Evolutionary conservation across 1,284 basidiomycete genomes (phyloP).

Genomic region (Tilletiopsis washingtonensis): DNA sequence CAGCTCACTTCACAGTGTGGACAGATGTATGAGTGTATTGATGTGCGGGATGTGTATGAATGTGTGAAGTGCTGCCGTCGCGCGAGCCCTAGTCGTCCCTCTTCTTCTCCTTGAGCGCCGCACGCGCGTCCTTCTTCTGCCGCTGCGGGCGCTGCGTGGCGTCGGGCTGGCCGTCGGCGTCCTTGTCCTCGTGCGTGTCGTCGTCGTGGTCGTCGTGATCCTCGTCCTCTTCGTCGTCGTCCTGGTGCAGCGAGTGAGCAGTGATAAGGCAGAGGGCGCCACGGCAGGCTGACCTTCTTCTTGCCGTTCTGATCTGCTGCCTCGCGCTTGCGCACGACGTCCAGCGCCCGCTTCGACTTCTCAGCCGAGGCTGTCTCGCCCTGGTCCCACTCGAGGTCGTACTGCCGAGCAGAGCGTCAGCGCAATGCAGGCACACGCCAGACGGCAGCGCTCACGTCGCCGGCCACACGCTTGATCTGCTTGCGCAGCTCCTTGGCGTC

Average conservation of each 20-base stretch:
- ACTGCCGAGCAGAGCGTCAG: conserved; percentile 3
- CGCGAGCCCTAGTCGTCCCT: too few species aligned
- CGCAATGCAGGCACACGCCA: too few species aligned
- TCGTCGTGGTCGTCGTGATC: background rate
- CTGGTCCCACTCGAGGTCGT: conserved; percentile 41
- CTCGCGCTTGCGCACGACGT: conserved; percentile 24
- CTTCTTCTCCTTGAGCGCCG: too few species aligned
- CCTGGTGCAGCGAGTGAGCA: background rate
- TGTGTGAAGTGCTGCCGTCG: too few species aligned
- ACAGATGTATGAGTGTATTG: too few species aligned
- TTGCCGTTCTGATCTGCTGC: conserved; percentile 2
- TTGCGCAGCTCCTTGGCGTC: conserved; percentile 32
- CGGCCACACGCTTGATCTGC: conserved; percentile 33
- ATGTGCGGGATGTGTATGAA: too few species aligned
- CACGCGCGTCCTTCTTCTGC: background rate
- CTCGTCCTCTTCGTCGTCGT: conserved; percentile 6
- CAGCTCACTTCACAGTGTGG: too few species aligned
- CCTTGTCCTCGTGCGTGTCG: conserved; percentile 1
- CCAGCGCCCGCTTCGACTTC: conserved; percentile 30
- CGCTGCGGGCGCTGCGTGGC: background rate
- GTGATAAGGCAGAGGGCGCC: background rate
- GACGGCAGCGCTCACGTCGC: conserved; percentile 8
- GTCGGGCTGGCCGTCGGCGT: background rate
- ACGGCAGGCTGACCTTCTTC: background rate
- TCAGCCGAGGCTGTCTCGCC: conserved; percentile 26